Evolutionary conservation across 1,284 basidiomycete species (phyloP), one percentile per base, ranked within the genome.

Genomic region (Rhodofomes roseus): DNA sequence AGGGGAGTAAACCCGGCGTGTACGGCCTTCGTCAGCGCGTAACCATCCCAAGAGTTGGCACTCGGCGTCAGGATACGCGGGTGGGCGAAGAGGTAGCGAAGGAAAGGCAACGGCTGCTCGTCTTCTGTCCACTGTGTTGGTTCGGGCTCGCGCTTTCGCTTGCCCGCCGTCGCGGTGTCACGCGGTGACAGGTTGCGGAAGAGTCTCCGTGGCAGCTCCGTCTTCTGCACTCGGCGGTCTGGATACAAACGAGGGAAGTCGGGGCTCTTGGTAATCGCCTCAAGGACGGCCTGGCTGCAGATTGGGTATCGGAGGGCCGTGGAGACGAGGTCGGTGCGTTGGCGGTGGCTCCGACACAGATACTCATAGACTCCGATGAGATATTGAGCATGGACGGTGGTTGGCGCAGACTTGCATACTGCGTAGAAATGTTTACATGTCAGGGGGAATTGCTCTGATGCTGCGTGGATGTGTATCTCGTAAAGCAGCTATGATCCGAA

Each of bases 11-110:
- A 87, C 14, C 78, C 76, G 0, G 81, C 84, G 50, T 87, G 78
- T 0, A 93, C 90, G 1, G 93, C 90, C 60, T 84, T 86, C 9
- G 85, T 85, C 34, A 96, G 81, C 0, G 89, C 86, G 66, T 94
- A 95, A 0, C 92, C 93, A 1, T 83, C 79, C 71, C 89, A 79
- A 6, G 87, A 81, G 70, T 93, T 83, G 9, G 79, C 66, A 36
- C 84, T 76, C 36, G 76, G 82, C 58, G 65, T 67, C 7, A 71
- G 71, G 11, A 82, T 68, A 1, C 72, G 71, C 7, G 79, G 74
- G 39, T 75, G 75, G 20, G 66, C 61, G 64, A 80, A 85, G 11
- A 91, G 73, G 66, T 81, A 81, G 48, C 75, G 79, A 2, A 92
- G 79, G 59, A 88, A 81, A 0, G 87, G 86, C 5, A 91, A 67